A percentile compares a stretch with the other conserved stretches of the same genome.
phyloP scores from a whole-genome alignment of 176 grass and related monocot genomes.

The Juncus effusus region DNA sequence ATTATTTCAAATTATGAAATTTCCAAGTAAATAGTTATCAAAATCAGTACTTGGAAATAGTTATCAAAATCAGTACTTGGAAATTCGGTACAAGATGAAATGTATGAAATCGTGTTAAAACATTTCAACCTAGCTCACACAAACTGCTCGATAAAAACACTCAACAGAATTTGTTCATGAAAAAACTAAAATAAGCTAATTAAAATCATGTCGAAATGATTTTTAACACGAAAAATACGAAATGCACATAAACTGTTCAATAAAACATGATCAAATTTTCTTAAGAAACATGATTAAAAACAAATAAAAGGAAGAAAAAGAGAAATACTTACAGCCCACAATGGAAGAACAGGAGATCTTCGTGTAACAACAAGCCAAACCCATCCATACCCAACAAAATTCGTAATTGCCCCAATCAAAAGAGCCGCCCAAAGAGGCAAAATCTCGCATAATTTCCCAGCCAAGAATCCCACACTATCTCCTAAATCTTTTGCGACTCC shows the following conservation, averaged over 20 bases:
- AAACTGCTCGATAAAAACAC: no score
- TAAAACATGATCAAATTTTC: not conserved
- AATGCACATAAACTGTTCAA: not conserved
- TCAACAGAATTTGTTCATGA: no score
- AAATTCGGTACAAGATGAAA: no score
- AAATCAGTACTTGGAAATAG: no score
- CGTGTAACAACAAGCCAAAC: slow-evolving; percentile 80
- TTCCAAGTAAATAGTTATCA: no score
- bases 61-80: no score
- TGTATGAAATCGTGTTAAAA: no score
- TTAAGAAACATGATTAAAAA: slow-evolving; percentile 6
- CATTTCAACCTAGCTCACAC: no score
- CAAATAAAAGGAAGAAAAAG: slow-evolving; percentile 29
- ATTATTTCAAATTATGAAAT: no score
- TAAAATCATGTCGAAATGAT: not conserved
- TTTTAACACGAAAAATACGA: no score
- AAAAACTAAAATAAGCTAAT: slow-evolving; percentile 6
- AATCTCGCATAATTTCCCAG: slow-evolving; percentile 58
- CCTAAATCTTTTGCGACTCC: slow-evolving; percentile 90
- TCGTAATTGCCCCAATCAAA: slow-evolving; percentile 59
- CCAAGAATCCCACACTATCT: slow-evolving; percentile 80
- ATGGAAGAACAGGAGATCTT: slow-evolving; percentile 48
- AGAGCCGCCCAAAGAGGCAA: slow-evolving; percentile 69
- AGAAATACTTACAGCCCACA: slow-evolving; percentile 54
- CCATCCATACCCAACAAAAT: slow-evolving; percentile 83